phyloP scores from a whole-genome alignment of 257 asterid species.

The Solanum rostratum region DNA sequence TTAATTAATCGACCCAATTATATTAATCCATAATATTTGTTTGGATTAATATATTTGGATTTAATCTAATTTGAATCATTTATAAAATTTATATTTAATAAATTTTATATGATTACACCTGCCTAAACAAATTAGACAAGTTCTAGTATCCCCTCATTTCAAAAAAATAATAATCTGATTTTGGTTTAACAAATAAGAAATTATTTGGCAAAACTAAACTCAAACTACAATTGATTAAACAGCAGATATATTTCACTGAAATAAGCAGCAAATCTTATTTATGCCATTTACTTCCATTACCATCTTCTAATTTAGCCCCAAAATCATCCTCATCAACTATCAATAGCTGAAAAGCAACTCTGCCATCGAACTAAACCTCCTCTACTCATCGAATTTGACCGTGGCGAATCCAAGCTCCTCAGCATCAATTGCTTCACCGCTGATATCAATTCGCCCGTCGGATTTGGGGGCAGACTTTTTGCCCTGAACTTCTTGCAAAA shows the following conservation, averaged over 20 bases:
- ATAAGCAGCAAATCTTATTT: not conserved
- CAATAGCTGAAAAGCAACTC: slow-evolving; percentile 39
- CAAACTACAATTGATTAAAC: not conserved
- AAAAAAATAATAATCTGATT: too few species aligned
- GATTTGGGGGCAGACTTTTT: slow-evolving; percentile 41
- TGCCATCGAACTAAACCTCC: slow-evolving; percentile 24
- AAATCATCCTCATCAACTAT: slow-evolving; percentile 1
- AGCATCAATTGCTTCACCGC: slow-evolving; percentile 63
- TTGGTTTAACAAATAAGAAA: too few species aligned
- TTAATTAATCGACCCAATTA: too few species aligned
- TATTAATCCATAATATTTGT: too few species aligned
- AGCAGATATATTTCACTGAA: not conserved
- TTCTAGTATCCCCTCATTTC: too few species aligned
- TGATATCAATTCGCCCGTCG: slow-evolving; percentile 47
- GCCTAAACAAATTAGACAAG: too few species aligned
- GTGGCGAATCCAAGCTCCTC: slow-evolving; percentile 66
- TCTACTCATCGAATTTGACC: slow-evolving; percentile 31
- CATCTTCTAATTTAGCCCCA: not conserved
- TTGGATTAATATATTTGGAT: too few species aligned
- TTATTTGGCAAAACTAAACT: not conserved
- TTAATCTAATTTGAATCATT: too few species aligned
- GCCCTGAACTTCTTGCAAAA: slow-evolving; percentile 54
- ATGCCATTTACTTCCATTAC: not conserved
- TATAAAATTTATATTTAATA: too few species aligned
- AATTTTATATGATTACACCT: too few species aligned